Base-by-base conservation (phyloP, 2,329 filamentous ascomycete species). In the Aspergillus ochraceus region DNA sequence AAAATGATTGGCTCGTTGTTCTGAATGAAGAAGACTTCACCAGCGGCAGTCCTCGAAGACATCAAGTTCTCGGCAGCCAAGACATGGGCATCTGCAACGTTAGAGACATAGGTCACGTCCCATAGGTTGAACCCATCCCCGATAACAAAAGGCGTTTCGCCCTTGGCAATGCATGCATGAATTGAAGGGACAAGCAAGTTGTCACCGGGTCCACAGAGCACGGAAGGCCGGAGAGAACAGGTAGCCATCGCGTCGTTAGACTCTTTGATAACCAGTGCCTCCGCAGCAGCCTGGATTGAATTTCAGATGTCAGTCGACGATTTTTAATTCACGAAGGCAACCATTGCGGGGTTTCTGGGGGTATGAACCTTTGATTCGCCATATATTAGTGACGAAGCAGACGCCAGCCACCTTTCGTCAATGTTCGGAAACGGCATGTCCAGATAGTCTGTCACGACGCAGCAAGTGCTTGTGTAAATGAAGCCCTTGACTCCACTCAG, bases 401-500 rank as follows among this genome's bases (percentile, higher is more conserved):
- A 70, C 10, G 70, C 74, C 14, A 74, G 77, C 76, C 76, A 79
- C 46, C 60, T 58, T 64, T 78, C 76, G 49, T 77, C 71, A 59
- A 79, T 75, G 55, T 79, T 77, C 6, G 65, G 65, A 61, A 76
- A 75, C 12, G 70, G 59, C 32, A 66, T 60, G 36, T 62, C 67
- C 68, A 76, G 70, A 56, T 86, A 80, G 69, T 87, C 84, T 4
- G 80, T 77, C 39, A 86, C 71, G 9, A 82, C 82, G 30, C 83
- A 84, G 59, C 82, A 82, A 66, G 77, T 82, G 67, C 82, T 84
- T 30, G 84, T 87, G 65, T 83, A 86, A 51, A 87, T 77, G 49
- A 87, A 79, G 0, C 76, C 80, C 54, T 74, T 77, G 46, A 80
- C 83, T 1, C 79, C 80, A 49, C 66, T 73, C 29, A 72, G 67